Base-by-base conservation (phyloP, 345 rosid genomes). In the Eucalyptus regnans region DNA sequence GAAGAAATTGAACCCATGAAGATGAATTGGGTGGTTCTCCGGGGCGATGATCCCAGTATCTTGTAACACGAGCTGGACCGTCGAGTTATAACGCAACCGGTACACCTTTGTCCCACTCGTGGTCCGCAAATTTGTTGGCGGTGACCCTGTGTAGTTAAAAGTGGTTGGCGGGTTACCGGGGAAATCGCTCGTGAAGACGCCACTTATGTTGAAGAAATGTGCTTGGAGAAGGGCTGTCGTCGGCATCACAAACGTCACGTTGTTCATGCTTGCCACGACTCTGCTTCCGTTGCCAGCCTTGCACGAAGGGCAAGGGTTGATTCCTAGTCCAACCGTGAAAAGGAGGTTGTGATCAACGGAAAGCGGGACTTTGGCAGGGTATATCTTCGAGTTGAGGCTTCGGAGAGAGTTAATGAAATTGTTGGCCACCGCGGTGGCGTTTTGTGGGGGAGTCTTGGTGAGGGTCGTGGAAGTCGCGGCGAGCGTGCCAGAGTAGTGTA, bases 1-100 rank as follows among this genome's bases (percentile, higher is more conserved):
- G 41, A 96, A 97, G 90, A 98, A 96, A 86, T 98, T 98, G 93
- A 95, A 97, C 12, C 99, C 97, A 46, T 98, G 99, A 16, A 98
- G 92, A 92, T 98, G 99, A 20, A 98, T 1, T 0, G 99, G 99
- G 90, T 98, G 99, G 90, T 96, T 98, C 91, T 98, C 99, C 0
- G 96, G 94, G 1, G 99, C n/a, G 83, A 98, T 90, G 88, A 96
- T 90, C 6, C 96, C 99, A 0, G 99, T 98, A 89, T 98, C 99
- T 90, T 98, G 99, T 54, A 98, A 60, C 37, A 98, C 97, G 4
- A 98, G 93, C 88, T 98, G 95, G 66, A 97, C 99, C 0, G 98
- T 96, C 0, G 95, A 91, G 91, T 97, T 97, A 87, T 94, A 98
- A 14, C 91, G 91, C 68, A 98, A 89, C 90, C 93, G 91, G 68